Evolutionary conservation across 2,329 filamentous ascomycete species (phyloP), one percentile per base, ranked within the genome.

Genomic region (Coniochaeta sp.): DNA sequence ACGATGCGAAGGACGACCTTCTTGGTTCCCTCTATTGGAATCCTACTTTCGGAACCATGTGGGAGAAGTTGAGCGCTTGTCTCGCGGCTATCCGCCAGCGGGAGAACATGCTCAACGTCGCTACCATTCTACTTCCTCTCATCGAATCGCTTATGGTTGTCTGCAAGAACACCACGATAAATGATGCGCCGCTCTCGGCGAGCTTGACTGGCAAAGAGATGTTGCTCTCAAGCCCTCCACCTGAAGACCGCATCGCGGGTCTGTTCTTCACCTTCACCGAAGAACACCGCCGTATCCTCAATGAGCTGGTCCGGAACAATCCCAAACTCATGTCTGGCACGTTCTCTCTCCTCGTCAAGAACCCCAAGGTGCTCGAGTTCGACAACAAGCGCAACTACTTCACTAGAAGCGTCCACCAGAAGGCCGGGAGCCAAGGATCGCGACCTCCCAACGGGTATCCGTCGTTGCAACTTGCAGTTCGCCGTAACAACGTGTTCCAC

Each of bases 371-470:
- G 3, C 81, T 99, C 14, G 95, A 99, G 71, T 99, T 99, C 69
- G 95, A 99, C 77, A 99, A 99, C 79, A 99, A 99, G 80, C 92
- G 95, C 69, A 98, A 96, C 76, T 99, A 96, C 81, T 99, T 99
- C 81, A 97, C 87, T 72, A 89, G 95, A 63, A 93, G 91, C 69
- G 88, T 99, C 12, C 95, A 99, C 73, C 76, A 79, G 44, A 79
- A 81, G 62, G 85, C 84, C 54, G 85, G 89, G 58, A 83, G 83
- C 59, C 84, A 84, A 59, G 87, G 91, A 68, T 83, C 82, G 62
- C 87, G 92, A 50, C 86, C 90, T 58, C 38, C 38, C 7, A 81
- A 88, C 8, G 36, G 36, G 11, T 84, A 80, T 68, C 89, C 91
- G 50, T 74, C 85, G 24, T 80, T 99, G 58, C 92, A 96, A 73